These are phyloP conservation scores for Pyrrhoderma lamaoense DNA, from an alignment of 1,284 basidiomycete genomes.

Conservation along the genomic window DNA sequence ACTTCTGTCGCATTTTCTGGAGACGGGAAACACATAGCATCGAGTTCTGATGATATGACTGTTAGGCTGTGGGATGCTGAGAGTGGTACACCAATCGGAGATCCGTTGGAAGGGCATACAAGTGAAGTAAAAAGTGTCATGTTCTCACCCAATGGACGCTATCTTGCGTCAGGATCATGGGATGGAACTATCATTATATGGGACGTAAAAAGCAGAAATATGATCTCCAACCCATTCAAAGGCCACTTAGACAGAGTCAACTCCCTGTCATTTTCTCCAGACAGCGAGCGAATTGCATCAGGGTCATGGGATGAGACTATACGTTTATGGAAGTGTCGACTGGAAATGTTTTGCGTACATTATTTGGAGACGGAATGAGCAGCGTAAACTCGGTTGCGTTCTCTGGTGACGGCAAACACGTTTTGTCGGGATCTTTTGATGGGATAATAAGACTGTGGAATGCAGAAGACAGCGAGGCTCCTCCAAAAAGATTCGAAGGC, in stretches of 20 bases:
- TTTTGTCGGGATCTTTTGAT: not conserved
- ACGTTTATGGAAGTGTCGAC: not conserved
- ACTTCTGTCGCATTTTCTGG: not conserved
- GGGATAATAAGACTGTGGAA: not conserved
- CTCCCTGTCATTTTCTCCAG: too few relatives aligned
- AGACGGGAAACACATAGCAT: not conserved
- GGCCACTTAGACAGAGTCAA: too few relatives aligned
- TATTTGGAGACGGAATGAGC: not conserved
- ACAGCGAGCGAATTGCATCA: too few relatives aligned
- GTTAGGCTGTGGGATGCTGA: constrained; percentile 4
- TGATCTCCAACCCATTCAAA: not conserved
- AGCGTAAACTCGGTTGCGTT: not conserved
- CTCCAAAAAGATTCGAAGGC: not conserved
- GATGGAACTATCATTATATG: too few relatives aligned
- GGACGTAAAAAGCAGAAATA: not conserved
- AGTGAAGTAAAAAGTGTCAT: not conserved
- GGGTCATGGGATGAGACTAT: too few relatives aligned
- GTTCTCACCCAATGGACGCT: constrained; percentile 13
- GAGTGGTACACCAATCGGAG: not conserved
- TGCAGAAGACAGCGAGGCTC: not conserved
- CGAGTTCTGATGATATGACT: not conserved
- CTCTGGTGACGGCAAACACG: not conserved
- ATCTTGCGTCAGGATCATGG: too few relatives aligned
- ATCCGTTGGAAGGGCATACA: constrained; percentile 1
- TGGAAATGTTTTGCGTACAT: not conserved